A percentile compares a stretch with the other conserved stretches of the same genome.
Evolutionary conservation across 2,329 filamentous ascomycete genomes (phyloP).

Genomic region (Fusarium tanahbumbuense): DNA sequence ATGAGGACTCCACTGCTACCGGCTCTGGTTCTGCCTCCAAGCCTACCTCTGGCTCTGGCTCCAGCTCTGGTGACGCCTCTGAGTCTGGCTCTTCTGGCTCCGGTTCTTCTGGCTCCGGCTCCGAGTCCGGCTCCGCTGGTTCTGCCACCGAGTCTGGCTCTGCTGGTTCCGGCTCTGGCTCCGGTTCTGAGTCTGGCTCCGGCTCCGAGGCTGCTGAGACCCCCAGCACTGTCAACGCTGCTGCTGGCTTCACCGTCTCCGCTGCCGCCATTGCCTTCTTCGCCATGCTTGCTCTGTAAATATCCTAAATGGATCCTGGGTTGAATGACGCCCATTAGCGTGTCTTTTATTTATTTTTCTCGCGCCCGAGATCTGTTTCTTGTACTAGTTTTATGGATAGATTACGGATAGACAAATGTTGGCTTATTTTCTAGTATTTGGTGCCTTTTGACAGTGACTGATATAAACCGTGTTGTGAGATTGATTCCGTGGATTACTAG

Average conservation of each 20-base stretch:
- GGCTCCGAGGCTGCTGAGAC: slow-evolving; percentile 33
- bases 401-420: slow-evolving; percentile 47
- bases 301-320: slow-evolving; percentile 40
- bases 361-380: slow-evolving; percentile 45
- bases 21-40: slow-evolving; percentile 29
- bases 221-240: slow-evolving; percentile 33
- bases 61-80: slow-evolving; percentile 16
- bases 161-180: slow-evolving; percentile 23
- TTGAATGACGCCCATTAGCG: slow-evolving; percentile 42
- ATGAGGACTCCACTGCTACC: slow-evolving; percentile 60
- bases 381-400: slow-evolving; percentile 45
- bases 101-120: slow-evolving; percentile 18
- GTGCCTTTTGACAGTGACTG: not conserved
- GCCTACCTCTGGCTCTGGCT: slow-evolving; percentile 21
- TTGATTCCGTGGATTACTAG: too few relatives aligned
- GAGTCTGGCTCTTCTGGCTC: slow-evolving; percentile 13
- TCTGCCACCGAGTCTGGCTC: slow-evolving; percentile 30
- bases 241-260: slow-evolving; percentile 35
- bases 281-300: slow-evolving; percentile 44
- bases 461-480: not conserved
- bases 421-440: slow-evolving; percentile 19
- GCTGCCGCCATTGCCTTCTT: slow-evolving; percentile 36
- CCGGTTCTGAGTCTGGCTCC: slow-evolving; percentile 27
- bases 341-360: slow-evolving; percentile 44
- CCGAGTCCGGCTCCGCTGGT: slow-evolving; percentile 15